These are phyloP conservation scores for Rubus idaeus DNA, from an alignment of 306 rosid genomes.

Conservation along the genomic window DNA sequence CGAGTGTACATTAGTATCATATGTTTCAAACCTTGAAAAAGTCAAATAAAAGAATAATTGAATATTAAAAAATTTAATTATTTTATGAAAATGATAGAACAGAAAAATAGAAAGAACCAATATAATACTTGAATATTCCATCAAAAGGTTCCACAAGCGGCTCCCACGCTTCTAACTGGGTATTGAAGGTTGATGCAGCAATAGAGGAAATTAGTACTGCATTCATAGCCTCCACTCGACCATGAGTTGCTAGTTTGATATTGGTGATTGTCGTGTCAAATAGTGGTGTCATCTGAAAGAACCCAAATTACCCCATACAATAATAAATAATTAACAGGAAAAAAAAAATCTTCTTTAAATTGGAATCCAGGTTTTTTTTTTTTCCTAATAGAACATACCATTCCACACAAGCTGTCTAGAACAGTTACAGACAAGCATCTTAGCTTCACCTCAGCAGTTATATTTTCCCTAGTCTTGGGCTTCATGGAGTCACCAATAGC, in stretches of 20 bases:
- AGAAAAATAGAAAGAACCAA: conserved; percentile 12
- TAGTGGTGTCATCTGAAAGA: conserved; percentile 84
- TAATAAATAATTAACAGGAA: not conserved
- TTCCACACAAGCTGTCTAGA: conserved; percentile 91
- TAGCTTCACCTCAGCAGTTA: conserved; percentile 90
- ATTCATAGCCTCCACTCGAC: conserved; percentile 82
- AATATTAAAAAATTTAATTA: conserved; percentile 12
- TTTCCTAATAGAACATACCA: conserved; percentile 47
- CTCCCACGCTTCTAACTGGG: conserved; percentile 97
- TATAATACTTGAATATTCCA: conserved; percentile 89
- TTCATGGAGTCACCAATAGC: conserved; percentile 74
- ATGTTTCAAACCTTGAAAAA: conserved; percentile 84
- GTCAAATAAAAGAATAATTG: conserved; percentile 22
- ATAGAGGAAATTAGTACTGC: conserved; percentile 89
- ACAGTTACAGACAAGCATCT: conserved; percentile 79
- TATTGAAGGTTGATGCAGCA: conserved; percentile 94
- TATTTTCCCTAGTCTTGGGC: conserved; percentile 82
- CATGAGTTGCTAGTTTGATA: conserved; percentile 92
- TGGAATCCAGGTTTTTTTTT: conserved; percentile 15
- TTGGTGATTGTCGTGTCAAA: conserved; percentile 86
- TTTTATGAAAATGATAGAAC: not conserved
- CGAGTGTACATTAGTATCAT: conserved; percentile 53
- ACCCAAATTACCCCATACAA: conserved; percentile 13
- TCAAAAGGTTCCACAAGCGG: conserved; percentile 97
- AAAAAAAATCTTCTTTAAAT: conserved; percentile 15